Conservation (phyloP, 805 yeast species). For the Hanseniaspora mollemarum region DNA sequence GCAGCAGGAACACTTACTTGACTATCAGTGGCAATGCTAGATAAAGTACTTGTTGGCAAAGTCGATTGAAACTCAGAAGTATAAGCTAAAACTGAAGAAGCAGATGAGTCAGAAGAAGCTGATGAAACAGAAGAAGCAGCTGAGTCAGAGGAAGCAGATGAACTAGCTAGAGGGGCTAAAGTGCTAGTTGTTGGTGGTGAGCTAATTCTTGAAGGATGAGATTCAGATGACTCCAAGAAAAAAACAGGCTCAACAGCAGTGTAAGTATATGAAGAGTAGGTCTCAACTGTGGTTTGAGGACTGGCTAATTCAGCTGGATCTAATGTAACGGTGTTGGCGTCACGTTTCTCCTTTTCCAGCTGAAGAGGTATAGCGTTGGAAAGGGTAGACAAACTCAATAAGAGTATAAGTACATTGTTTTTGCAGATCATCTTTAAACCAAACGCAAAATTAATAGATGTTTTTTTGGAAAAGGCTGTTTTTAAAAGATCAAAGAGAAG, state of each 20-base stretch:
- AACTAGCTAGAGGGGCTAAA: background rate
- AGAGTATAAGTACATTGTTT: background rate
- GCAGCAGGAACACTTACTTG: background rate
- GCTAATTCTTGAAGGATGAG: conserved; percentile 4
- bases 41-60: background rate
- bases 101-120: conserved; percentile 8
- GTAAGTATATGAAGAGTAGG: background rate
- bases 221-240: background rate
- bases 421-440: background rate
- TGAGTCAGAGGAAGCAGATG: background rate
- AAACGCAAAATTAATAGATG: too few species aligned
- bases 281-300: conserved; percentile 4
- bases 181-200: background rate
- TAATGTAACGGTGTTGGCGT: background rate
- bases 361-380: background rate
- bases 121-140: background rate
- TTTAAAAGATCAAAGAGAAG: too few species aligned
- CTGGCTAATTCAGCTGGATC: background rate
- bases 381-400: background rate
- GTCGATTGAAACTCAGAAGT: background rate
- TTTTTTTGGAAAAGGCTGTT: too few species aligned
- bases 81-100: background rate
- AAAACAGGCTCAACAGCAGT: conserved; percentile 10
- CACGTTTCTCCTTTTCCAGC: background rate
- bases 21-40: background rate